Conservation (phyloP, 2,329 filamentous ascomycete genomes). For the Fusarium sp. region DNA sequence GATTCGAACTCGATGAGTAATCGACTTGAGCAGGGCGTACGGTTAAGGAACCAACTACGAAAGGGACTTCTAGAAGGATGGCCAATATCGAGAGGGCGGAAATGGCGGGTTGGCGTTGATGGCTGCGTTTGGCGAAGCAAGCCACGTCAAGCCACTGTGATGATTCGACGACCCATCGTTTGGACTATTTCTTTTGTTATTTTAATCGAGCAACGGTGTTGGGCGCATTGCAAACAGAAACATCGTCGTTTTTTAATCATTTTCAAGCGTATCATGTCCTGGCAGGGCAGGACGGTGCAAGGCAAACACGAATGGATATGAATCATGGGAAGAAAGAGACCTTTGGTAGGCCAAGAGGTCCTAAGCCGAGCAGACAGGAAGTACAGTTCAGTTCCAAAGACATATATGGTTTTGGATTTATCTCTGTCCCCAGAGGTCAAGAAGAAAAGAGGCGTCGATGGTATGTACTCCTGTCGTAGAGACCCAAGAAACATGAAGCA, state of each 20-base stretch:
- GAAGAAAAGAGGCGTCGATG: background rate
- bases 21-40: background rate
- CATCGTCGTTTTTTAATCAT: slow-evolving; percentile 3
- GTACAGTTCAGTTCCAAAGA: background rate
- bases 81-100: slow-evolving; percentile 18
- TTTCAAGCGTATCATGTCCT: slow-evolving; percentile 29
- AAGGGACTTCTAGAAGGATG: slow-evolving; percentile 8
- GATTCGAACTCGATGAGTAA: slow-evolving; percentile 5
- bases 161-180: slow-evolving; percentile 41
- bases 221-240: slow-evolving; percentile 45
- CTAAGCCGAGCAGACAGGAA: background rate
- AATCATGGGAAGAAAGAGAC: slow-evolving; percentile 5
- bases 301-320: slow-evolving; percentile 25
- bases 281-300: background rate
- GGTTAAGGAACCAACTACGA: background rate
- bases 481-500: background rate
- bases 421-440: background rate
- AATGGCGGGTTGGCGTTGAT: slow-evolving; percentile 26
- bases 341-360: background rate
- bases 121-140: slow-evolving; percentile 21
- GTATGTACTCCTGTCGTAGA: slow-evolving; percentile 6
- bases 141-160: slow-evolving; percentile 32
- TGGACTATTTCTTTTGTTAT: slow-evolving; percentile 42
- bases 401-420: background rate
- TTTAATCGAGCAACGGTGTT: slow-evolving; percentile 49